These are phyloP conservation scores for Aaosphaeria pasadenensis DNA, from an alignment of 2,329 filamentous ascomycete genomes.

Conservation along the genomic window DNA sequence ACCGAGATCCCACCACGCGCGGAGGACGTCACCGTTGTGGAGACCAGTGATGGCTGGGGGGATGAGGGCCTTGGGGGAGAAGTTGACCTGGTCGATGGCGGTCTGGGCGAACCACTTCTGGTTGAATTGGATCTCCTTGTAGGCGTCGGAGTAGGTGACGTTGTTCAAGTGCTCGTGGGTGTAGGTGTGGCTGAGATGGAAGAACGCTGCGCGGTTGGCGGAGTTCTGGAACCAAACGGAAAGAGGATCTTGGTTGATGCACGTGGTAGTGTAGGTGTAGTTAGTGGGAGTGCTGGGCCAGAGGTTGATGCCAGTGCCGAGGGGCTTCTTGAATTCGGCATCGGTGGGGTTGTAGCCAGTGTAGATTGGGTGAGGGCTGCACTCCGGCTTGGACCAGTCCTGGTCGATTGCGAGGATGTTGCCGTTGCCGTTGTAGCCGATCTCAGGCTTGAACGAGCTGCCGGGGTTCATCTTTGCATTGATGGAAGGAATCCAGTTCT, in stretches of 20 bases:
- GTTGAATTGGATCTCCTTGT: background rate
- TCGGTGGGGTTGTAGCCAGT: conserved; percentile 27
- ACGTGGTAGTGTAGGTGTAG: conserved; percentile 45
- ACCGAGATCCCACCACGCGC: background rate
- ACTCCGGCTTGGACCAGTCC: conserved; percentile 8
- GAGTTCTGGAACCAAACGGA: conserved; percentile 49
- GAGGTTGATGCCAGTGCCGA: conserved; percentile 19
- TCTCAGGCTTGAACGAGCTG: background rate
- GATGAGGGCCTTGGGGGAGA: background rate
- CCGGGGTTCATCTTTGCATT: background rate
- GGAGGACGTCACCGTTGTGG: background rate
- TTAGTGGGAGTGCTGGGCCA: conserved; percentile 27
- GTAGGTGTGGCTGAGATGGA: conserved; percentile 36
- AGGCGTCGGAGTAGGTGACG: background rate
- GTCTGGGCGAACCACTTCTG: background rate
- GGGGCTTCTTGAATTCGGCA: conserved; percentile 40
- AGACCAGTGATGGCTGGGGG: background rate
- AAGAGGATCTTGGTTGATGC: conserved; percentile 46
- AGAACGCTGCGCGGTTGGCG: conserved; percentile 49
- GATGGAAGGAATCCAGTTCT: background rate
- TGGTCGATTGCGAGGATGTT: conserved; percentile 25
- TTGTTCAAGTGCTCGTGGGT: background rate
- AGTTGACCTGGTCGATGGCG: background rate
- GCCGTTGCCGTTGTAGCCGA: background rate
- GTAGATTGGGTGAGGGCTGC: conserved; percentile 8